These are phyloP conservation scores for Tylopilus sp. DNA, from an alignment of 1,284 basidiomycete species.

Conservation along the genomic window DNA sequence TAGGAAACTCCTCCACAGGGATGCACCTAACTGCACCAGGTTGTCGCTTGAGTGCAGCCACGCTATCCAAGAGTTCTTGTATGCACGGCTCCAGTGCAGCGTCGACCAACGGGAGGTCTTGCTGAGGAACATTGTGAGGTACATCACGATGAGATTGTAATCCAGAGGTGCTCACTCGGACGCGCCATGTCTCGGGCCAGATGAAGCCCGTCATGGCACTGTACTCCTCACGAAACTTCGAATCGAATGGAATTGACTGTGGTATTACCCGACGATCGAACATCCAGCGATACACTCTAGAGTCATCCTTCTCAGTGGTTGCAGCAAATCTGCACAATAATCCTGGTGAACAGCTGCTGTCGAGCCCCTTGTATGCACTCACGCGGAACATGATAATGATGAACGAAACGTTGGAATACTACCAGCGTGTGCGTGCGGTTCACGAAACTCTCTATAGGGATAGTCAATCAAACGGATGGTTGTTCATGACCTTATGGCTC, in stretches of 20 bases:
- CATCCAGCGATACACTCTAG: conserved; percentile 8
- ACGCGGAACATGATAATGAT: conserved; percentile 1
- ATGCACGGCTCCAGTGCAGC: conserved; percentile 4
- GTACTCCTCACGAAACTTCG: conserved; percentile 4
- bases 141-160: too few species aligned
- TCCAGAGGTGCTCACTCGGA: neutral
- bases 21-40: neutral
- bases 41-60: neutral
- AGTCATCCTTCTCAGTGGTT: neutral
- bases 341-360: neutral
- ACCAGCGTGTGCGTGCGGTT: neutral
- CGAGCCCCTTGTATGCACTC: neutral
- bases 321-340: conserved; percentile 4
- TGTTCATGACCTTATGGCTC: neutral
- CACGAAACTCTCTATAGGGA: neutral
- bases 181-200: conserved; percentile 3
- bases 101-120: conserved; percentile 8
- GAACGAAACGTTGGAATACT: neutral
- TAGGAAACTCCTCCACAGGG: conserved; percentile 1
- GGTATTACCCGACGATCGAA: conserved; percentile 4
- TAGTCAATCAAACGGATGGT: neutral
- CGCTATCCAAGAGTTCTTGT: conserved; percentile 2
- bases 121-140: neutral
- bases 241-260: conserved; percentile 1
- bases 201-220: conserved; percentile 5